Evolutionary conservation across 192 early-diverging fungal species (phyloP), one percentile per base, ranked within the genome.

Genomic region (Backusella morwellensis): DNA sequence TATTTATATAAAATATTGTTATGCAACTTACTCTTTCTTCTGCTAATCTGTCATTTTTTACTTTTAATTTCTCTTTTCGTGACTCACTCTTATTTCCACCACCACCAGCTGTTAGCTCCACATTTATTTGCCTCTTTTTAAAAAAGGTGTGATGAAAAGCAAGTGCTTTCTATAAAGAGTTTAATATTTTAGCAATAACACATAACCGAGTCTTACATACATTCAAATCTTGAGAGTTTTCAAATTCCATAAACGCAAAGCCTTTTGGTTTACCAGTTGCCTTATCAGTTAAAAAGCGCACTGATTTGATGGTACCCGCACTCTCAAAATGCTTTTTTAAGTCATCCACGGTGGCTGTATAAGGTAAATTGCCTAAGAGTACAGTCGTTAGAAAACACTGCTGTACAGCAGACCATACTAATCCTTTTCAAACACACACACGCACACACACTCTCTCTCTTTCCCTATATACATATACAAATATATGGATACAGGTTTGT

Each of bases 241-340:
- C 85, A 72, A 93, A 89, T 79, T 93, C 92, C 36, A 90, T 81
- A 84, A 93, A 93, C 26, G 92, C 91, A 82, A 92, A 93, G 2
- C 92, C 92, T 66, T 91, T 90, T 74, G 89, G 88, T 80, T 91
- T 91, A 66, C 88, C 88, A 1, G 92, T 92, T 2, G 82, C 79
- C 76, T 91, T 93, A 75, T 93, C 87, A 26, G 91, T 91, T 79
- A 90, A 87, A 26, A 93, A 75, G 35, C 92, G 91, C 6, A 90
- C 85, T 0, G 91, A 90, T 15, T 81, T 75, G n/a, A 89, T 86
- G 29, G 76, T 82, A 74, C 81, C 88, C 75, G 86, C 90, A 26
- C 79, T 77, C 75, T 89, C 85, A 69, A 93, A 85, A 72, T 90
- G 88, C 75, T 85, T 82, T 50, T 85, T 80, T 38, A 93, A 77